Conservation (phyloP, 768 basidiomycete genomes). For the Tricholoma sp. region DNA sequence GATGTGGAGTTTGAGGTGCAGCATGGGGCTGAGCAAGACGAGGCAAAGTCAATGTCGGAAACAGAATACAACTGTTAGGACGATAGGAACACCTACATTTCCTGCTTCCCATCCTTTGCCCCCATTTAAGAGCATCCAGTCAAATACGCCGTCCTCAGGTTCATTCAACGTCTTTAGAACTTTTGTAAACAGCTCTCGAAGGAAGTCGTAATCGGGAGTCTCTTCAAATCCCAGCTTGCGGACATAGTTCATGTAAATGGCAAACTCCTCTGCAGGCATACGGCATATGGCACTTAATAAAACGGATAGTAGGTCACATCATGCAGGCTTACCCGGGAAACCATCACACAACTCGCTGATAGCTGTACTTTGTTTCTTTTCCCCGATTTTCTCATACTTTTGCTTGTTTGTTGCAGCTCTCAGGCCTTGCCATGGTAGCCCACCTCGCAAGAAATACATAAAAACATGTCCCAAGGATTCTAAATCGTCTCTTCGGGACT, state of each 20-base stretch:
- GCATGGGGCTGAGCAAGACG: slow-evolving; percentile 47
- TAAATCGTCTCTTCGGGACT: slow-evolving; percentile 91
- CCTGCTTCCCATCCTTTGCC: slow-evolving; percentile 96
- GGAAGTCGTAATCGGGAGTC: slow-evolving; percentile 95
- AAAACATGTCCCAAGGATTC: slow-evolving; percentile 98
- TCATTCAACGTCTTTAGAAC: slow-evolving; percentile 85
- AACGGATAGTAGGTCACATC: slow-evolving; percentile 1
- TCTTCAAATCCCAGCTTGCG: slow-evolving; percentile 98
- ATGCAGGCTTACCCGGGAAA: slow-evolving; percentile 71
- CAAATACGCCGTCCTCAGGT: slow-evolving; percentile 86
- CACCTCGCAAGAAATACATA: slow-evolving; percentile 98
- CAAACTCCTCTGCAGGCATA: slow-evolving; percentile 81
- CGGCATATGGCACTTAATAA: neutral
- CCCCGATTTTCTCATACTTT: slow-evolving; percentile 99
- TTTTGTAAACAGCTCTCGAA: slow-evolving; percentile 90
- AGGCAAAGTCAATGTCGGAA: slow-evolving; percentile 33
- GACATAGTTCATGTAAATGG: slow-evolving; percentile 99
- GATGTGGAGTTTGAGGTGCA: slow-evolving; percentile 48
- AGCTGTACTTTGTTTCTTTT: slow-evolving; percentile 94
- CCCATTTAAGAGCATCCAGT: slow-evolving; percentile 93
- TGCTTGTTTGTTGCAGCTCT: slow-evolving; percentile 99
- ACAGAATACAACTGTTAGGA: slow-evolving; percentile 8
- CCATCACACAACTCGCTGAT: slow-evolving; percentile 95
- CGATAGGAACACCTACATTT: slow-evolving; percentile 49
- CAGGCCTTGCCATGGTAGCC: slow-evolving; percentile 96